Evolutionary conservation across 2,329 filamentous ascomycete genomes (phyloP).

Genomic region (Fusarium devonianum): DNA sequence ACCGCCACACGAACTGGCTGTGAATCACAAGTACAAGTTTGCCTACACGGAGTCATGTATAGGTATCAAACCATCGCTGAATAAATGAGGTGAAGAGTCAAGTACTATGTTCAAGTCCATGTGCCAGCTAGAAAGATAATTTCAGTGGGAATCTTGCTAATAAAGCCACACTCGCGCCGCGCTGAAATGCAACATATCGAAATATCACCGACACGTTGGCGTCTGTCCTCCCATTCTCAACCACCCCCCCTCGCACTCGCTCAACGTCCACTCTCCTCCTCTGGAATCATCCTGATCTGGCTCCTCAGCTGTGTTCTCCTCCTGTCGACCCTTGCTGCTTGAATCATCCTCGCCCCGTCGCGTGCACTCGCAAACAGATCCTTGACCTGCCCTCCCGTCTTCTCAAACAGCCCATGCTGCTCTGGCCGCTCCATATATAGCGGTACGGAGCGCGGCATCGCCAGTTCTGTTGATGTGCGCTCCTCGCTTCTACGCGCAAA

Average conservation of each 20-base stretch:
- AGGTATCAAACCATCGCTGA: background rate
- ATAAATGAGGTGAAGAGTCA: background rate
- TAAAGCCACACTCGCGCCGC: slow-evolving; percentile 22
- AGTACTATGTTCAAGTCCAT: background rate
- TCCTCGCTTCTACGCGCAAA: slow-evolving; percentile 37
- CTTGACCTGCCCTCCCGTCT: slow-evolving; percentile 37
- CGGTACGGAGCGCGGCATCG: slow-evolving; percentile 15
- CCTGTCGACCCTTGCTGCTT: slow-evolving; percentile 42
- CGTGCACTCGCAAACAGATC: slow-evolving; percentile 37
- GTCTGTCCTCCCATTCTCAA: background rate
- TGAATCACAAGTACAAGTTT: too few species aligned
- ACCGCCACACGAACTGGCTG: too few species aligned
- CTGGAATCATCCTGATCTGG: slow-evolving; percentile 48
- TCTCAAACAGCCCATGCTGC: slow-evolving; percentile 22
- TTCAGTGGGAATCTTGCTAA: slow-evolving; percentile 24
- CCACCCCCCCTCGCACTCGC: background rate
- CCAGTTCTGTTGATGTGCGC: slow-evolving; percentile 23
- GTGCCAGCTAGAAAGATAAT: background rate
- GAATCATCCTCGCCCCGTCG: slow-evolving; percentile 32
- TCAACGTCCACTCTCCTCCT: slow-evolving; percentile 28
- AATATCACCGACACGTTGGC: background rate
- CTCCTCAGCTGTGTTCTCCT: slow-evolving; percentile 47
- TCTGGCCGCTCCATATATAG: slow-evolving; percentile 11
- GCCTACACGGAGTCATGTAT: too few species aligned
- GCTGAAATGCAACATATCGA: slow-evolving; percentile 29